Conservation (phyloP, 2,329 filamentous ascomycete genomes). For the Colletotrichum nymphaeae region DNA sequence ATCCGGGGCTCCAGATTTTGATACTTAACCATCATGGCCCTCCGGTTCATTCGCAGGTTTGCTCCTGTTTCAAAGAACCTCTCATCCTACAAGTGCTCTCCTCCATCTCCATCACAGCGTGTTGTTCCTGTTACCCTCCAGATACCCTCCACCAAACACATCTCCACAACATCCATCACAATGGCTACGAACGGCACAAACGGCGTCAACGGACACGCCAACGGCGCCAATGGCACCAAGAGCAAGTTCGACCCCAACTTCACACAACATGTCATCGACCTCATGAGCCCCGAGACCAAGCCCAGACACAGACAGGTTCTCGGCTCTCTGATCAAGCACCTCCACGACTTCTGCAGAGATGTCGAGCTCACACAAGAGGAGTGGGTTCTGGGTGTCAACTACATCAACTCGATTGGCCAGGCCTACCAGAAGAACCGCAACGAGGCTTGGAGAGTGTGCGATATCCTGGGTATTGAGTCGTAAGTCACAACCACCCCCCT, state of each 20-base stretch:
- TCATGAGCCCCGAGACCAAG: constrained; percentile 35
- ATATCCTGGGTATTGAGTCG: constrained; percentile 35
- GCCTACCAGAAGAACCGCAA: constrained; percentile 37
- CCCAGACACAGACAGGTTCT: constrained; percentile 33
- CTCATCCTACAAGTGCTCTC: neutral
- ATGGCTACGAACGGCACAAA: constrained; percentile 33
- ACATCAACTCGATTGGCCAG: constrained; percentile 37
- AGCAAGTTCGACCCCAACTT: constrained; percentile 37
- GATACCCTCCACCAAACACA: neutral
- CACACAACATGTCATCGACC: constrained; percentile 36
- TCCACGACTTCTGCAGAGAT: constrained; percentile 34
- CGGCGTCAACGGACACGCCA: constrained; percentile 28
- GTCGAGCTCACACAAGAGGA: constrained; percentile 35
- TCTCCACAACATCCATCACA: neutral
- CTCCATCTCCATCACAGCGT: neutral
- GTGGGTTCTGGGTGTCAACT: constrained; percentile 35
- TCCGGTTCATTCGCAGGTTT: neutral
- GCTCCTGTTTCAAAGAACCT: neutral
- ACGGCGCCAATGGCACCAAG: constrained; percentile 2
- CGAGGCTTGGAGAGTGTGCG: constrained; percentile 35
- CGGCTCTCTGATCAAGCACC: constrained; percentile 31
- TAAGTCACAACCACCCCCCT: neutral
- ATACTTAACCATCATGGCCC: constrained; percentile 3
- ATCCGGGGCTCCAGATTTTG: neutral
- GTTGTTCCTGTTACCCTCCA: neutral